Base-by-base conservation (phyloP, 129 eudicot species). In the Lonicera japonica region DNA sequence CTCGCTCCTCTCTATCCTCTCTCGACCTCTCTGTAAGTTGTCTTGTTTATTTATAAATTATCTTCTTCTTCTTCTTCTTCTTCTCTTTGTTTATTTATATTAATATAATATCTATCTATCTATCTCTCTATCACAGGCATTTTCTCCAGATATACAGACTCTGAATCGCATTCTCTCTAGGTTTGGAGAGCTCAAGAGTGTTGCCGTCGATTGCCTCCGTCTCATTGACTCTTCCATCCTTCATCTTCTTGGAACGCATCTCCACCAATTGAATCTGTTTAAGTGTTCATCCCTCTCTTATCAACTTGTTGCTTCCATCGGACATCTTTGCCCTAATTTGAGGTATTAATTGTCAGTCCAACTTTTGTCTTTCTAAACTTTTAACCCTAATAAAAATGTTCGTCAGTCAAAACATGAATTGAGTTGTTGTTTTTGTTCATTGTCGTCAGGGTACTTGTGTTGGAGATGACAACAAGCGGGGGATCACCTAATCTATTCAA, bases 151-250 rank as follows among this genome's bases (percentile, higher is more conserved):
- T 64, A 22, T 68, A 0, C 52, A 66, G 48, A 61, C 82, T 46
- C 69, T 86, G 18, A 47, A 60, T 41, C 72, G 12, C 52, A 60
- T 74, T 46, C 14, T 48, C 36, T 56, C 48, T 24, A 74, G 78
- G 34, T 24, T 80, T 29, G 24, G 70, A 16, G 73, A 65, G n/a
- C 68, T 72, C 16, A 66, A 75, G 47, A 75, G 58, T 62, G 64
- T 86, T 18, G 72, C 87, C 11, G 18, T 86, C 64, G 90, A 86
- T 75, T 86, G 95, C 57, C 81, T 83, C 23, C 80, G 67, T 25
- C 72, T 86, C 41, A 65, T 38, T 52, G 75, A 77, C 69, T 48
- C 60, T 7, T 55, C 86, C 6, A 60, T 86, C 48, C 29, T 41
- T 48, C 65, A 63, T 22, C 18, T 83, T 29, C 80, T 83, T 7